Percentiles rank a stretch among this genome's conserved stretches.
These are phyloP conservation scores for Malus sieversii DNA, from an alignment of 306 rosid genomes.

Conservation along the genomic window DNA sequence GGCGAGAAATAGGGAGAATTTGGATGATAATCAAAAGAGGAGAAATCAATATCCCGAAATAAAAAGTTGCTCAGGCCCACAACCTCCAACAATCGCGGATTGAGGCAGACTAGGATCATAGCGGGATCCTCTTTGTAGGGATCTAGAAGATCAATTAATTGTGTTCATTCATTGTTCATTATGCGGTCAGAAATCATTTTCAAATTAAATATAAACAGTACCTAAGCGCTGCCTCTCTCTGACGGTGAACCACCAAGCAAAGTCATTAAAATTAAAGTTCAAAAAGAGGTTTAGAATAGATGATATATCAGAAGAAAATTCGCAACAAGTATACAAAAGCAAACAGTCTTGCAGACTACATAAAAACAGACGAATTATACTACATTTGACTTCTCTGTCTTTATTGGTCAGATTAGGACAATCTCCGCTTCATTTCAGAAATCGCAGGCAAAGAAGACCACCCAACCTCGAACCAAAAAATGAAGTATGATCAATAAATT, in stretches of 20 bases:
- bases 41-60: too few species aligned
- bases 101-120: too few species aligned
- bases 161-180: too few species aligned
- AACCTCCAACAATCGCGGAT: too few species aligned
- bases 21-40: too few species aligned
- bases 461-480: background rate
- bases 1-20: too few species aligned
- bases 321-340: background rate
- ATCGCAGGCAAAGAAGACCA: slow-evolving; percentile 1
- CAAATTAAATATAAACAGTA: too few species aligned
- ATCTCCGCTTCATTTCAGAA: background rate
- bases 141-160: too few species aligned
- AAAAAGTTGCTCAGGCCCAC: too few species aligned
- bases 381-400: background rate
- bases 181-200: too few species aligned
- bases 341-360: background rate
- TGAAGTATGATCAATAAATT: slow-evolving; percentile 1
- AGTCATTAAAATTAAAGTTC: background rate
- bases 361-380: background rate
- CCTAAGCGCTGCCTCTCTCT: too few species aligned
- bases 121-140: too few species aligned
- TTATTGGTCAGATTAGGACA: background rate
- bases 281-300: background rate
- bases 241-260: background rate
- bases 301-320: background rate